These are phyloP conservation scores for Quercus engelmannii DNA, from an alignment of 306 rosid genomes.

Conservation along the genomic window DNA sequence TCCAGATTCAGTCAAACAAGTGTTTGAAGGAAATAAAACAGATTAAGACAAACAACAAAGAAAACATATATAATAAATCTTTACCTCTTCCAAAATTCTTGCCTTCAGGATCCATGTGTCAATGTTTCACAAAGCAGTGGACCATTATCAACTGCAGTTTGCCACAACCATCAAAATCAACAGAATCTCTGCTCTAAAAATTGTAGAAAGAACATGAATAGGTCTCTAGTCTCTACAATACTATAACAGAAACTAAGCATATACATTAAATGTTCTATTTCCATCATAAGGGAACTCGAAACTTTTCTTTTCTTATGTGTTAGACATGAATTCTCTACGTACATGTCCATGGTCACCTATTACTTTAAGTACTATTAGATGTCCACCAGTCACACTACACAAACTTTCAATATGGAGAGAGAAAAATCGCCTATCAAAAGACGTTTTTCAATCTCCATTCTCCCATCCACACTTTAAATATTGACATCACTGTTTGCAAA, in stretches of 20 bases:
- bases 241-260: neutral
- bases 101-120: constrained; percentile 74
- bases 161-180: constrained; percentile 14
- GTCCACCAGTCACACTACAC: neutral
- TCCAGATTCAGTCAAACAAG: neutral
- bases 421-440: too few species aligned
- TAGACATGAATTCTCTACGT: neutral
- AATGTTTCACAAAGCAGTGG: constrained; percentile 32
- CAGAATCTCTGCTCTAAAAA: constrained; percentile 1
- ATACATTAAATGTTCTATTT: neutral
- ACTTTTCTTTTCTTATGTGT: neutral
- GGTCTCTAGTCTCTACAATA: neutral
- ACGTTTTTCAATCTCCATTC: too few species aligned
- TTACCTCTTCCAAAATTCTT: constrained; percentile 88
- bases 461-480: neutral
- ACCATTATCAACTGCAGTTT: constrained; percentile 50
- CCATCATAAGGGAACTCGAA: neutral
- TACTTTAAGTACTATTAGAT: neutral
- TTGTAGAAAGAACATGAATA: neutral
- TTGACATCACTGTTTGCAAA: neutral
- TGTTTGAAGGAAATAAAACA: neutral
- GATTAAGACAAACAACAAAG: neutral
- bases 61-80: constrained; percentile 6
- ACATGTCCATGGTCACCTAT: neutral
- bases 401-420: too few species aligned